Percentiles rank a stretch among this genome's conserved stretches.
Conservation (phyloP, 1,139 yeast species). For the Yamadazyma diddensiae region DNA sequence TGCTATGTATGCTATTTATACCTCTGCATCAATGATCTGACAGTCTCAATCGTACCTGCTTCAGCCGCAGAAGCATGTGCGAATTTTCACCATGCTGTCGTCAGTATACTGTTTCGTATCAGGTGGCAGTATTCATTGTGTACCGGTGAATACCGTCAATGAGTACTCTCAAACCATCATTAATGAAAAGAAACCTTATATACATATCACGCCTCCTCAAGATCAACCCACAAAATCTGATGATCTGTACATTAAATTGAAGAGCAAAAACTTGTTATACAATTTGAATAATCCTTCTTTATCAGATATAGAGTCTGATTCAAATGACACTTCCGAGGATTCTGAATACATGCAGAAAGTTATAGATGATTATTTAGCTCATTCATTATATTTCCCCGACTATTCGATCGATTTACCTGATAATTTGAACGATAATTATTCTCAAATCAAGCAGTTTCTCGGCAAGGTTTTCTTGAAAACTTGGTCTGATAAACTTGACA, state of each 20-base stretch:
- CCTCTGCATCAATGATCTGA: background rate
- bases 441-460: conserved; percentile 33
- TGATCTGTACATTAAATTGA: conserved; percentile 22
- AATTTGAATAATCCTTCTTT: conserved; percentile 43
- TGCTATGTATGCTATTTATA: background rate
- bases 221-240: no score
- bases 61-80: background rate
- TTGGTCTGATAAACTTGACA: conserved; percentile 26
- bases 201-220: conserved; percentile 4
- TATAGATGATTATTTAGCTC: conserved; percentile 28
- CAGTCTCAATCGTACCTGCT: background rate
- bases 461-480: conserved; percentile 30
- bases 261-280: conserved; percentile 38
- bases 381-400: conserved; percentile 40
- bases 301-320: conserved; percentile 38
- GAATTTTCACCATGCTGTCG: conserved; percentile 3
- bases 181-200: conserved; percentile 6
- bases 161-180: conserved; percentile 11
- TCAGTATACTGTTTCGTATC: conserved; percentile 43
- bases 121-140: conserved; percentile 36
- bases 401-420: conserved; percentile 32
- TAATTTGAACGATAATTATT: conserved; percentile 27
- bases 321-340: conserved; percentile 12
- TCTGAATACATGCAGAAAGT: conserved; percentile 16
- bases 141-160: conserved; percentile 30